Base-by-base conservation (phyloP, 208 protist species). In the Leptomonas pyrrhocoris region DNA sequence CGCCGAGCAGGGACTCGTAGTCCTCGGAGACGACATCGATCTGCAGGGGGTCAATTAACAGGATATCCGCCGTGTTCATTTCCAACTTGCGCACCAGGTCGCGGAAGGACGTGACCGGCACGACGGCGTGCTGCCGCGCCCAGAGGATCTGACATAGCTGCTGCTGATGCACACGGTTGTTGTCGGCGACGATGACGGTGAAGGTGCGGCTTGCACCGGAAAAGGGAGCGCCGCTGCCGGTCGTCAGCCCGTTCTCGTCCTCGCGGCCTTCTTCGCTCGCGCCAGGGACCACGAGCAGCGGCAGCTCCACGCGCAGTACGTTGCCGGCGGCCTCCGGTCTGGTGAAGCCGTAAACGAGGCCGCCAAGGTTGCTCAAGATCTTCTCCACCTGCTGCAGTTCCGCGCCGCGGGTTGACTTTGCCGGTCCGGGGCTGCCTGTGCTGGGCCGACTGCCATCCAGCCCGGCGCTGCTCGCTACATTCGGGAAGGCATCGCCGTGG, bases 11-110 rank as follows among this genome's bases (percentile, higher is more conserved):
- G 2, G 57, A 59, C 48, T 80, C 83, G 54, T 85, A 84, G 71
- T 94, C 91, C 49, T 91, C 84, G 2, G 83, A 55, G 1, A 68
- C 75, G 31, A 90, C 68, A 40, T 90, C 85, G 45, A 96, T 59
- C 53, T 87, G 73, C 12, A 89, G 60, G 12, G 92, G 92, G 62
- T 96, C 89, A 61, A 96, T 88, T 28, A 96, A 66, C 49, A 96
- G 74, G 50, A 96, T 88, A 43, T 94, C 89, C 16, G 74, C 74
- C 16, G 73, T 81, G 51, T 80, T 80, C 42, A 71, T 70, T 40
- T 84, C 77, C 28, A 96, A 58, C 65, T 91, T 89, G 28, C 77
- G 76, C 49, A 87, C 77, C 19, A 93, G 71, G n/a, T 96, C 89
- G 27, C 65, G 72, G 69, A 83, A 91, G 28, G 80, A 88, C n/a